Conservation (phyloP, 306 rosid species). For the Arachis stenosperma region DNA sequence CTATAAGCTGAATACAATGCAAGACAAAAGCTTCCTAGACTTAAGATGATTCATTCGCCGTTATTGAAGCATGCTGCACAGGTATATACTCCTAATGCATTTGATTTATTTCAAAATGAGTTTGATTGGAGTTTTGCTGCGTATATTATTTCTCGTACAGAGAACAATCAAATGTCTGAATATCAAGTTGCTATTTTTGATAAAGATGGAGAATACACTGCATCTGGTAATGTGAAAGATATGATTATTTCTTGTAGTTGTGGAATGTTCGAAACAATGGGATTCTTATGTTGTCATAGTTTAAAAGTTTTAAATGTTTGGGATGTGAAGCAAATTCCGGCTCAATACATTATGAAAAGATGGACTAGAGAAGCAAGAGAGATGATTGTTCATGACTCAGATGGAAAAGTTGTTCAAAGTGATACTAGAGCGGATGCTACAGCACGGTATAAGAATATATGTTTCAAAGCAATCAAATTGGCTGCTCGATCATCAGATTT, state of each 20-base stretch:
- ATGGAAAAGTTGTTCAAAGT: too few species aligned
- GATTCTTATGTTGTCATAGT: too few species aligned
- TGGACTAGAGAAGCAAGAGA: not conserved
- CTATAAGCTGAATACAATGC: not conserved
- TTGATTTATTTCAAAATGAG: not conserved
- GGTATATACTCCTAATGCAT: not conserved
- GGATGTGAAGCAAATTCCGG: not conserved
- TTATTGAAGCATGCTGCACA: not conserved
- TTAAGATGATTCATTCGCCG: not conserved
- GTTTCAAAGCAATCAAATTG: not conserved
- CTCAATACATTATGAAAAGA: not conserved
- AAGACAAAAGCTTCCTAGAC: not conserved
- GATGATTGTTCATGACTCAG: not conserved
- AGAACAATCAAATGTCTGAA: not conserved
- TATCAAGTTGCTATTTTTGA: not conserved
- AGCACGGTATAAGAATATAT: not conserved
- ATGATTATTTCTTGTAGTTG: not conserved
- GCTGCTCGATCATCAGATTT: not conserved
- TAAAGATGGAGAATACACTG: not conserved
- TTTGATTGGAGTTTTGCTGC: too few species aligned
- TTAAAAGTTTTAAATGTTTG: not conserved
- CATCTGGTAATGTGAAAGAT: not conserved
- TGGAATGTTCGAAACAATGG: too few species aligned
- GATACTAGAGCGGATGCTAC: not conserved
- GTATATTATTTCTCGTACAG: not conserved